Evolutionary conservation across 768 basidiomycete genomes (phyloP).

Genomic region (Fistulinella prunicolor): DNA sequence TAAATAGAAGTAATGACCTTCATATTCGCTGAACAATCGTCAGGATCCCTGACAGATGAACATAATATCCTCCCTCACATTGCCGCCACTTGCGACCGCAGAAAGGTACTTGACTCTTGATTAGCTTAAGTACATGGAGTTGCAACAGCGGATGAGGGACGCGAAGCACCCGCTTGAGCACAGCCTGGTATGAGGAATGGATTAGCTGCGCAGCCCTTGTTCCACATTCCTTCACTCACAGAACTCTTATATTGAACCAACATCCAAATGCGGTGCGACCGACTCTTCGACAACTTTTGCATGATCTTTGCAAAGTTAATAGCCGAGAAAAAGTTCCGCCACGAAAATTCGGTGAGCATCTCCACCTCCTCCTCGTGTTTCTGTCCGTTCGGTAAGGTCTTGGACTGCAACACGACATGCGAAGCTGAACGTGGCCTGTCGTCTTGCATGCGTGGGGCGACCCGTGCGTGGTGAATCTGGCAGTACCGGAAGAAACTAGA

Average conservation of each 20-base stretch:
- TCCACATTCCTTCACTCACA: constrained; percentile 44
- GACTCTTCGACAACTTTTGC: constrained; percentile 95
- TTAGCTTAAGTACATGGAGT: constrained; percentile 91
- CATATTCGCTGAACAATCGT: constrained; percentile 79
- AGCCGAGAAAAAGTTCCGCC: constrained; percentile 95
- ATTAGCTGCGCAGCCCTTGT: constrained; percentile 4
- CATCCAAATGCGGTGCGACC: constrained; percentile 93
- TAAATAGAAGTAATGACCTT: constrained; percentile 99
- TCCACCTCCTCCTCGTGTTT: constrained; percentile 86
- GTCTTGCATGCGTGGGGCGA: constrained; percentile 60
- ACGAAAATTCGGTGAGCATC: constrained; percentile 90
- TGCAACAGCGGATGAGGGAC: constrained; percentile 94
- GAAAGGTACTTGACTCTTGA: constrained; percentile 98
- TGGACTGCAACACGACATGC: constrained; percentile 55
- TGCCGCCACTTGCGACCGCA: constrained; percentile 98
- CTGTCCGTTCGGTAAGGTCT: constrained; percentile 67
- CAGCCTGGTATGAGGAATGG: constrained; percentile 56
- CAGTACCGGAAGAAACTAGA: constrained; percentile 95
- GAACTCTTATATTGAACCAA: constrained; percentile 98
- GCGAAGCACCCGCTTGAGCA: constrained; percentile 90
- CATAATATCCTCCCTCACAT: constrained; percentile 49
- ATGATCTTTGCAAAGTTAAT: constrained; percentile 98
- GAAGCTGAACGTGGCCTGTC: constrained; percentile 58
- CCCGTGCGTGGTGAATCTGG: constrained; percentile 69
- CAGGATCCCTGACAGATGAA: constrained; percentile 4